Evolutionary conservation across 2,329 filamentous ascomycete genomes (phyloP), one percentile per base, ranked within the genome.

Genomic region (Calonectria hawksworthii): DNA sequence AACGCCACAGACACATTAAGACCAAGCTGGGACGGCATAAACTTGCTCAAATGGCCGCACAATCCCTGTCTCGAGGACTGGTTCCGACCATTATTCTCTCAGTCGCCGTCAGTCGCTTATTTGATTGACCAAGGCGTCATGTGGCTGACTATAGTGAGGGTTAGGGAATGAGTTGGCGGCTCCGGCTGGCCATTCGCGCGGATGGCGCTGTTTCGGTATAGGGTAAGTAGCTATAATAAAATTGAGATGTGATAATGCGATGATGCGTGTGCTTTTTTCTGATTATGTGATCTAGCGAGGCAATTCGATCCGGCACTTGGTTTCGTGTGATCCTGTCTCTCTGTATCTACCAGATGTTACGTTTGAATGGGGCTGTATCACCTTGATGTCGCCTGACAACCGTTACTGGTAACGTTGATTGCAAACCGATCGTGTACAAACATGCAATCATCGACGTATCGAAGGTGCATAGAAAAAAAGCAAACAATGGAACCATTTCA

Each of bases 31-130:
- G 79, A 77, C 23, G 50, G 72, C 76, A 78, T 80, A 85, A 86
- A 86, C 85, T 86, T 86, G 85, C 85, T 86, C 85, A 86, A 86
- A 86, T 83, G 78, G 75, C 78, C 85, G 83, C 85, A 85, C 34
- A 69, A 77, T 68, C 74, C 78, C 74, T 77, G 74, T 54, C 54
- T 61, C 71, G 36, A 26, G 66, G 61, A 8, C 51, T 63, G 28
- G 30, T 2, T 30, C 38, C n/a, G 38, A 14, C 47, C 23, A 32
- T 61, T 64, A 36, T 71, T 32, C 68, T 41, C 23, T 41, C 23
- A 41, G 56, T 23, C 23, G 16, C 23, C 34, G 10, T 8, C 13
- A 63, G 9, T 41, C 13, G 23, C 56, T 41, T 32, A n/a, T 36
- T 68, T 44, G 50, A 28, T 21, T 50, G 44, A 23, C 13, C n/a